These are phyloP conservation scores for Abrus pulchellus DNA, from an alignment of 306 rosid species.

Conservation along the genomic window DNA sequence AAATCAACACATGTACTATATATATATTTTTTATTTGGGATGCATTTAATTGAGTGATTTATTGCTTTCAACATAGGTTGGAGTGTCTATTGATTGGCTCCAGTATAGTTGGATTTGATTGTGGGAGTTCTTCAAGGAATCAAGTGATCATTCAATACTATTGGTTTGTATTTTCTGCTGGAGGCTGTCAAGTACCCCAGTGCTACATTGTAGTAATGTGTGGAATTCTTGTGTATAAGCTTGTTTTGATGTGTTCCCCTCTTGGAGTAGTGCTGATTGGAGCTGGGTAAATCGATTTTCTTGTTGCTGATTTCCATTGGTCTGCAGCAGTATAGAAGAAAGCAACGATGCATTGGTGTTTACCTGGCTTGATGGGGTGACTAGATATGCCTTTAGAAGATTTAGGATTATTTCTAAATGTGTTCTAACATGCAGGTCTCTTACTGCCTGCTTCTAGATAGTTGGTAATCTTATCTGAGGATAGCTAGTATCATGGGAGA, in stretches of 20 bases:
- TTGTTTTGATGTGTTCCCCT: slow-evolving; percentile 73
- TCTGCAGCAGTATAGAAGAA: slow-evolving; percentile 81
- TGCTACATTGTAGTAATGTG: slow-evolving; percentile 61
- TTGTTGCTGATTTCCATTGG: slow-evolving; percentile 81
- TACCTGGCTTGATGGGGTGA: slow-evolving; percentile 77
- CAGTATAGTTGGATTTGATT: slow-evolving; percentile 83
- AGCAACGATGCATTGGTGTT: slow-evolving; percentile 73
- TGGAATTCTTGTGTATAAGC: slow-evolving; percentile 67
- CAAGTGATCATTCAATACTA: slow-evolving; percentile 71
- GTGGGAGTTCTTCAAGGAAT: slow-evolving; percentile 73
- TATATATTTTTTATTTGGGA: slow-evolving; percentile 52
- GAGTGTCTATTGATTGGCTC: slow-evolving; percentile 66
- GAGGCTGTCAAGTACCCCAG: slow-evolving; percentile 73
- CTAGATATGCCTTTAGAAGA: slow-evolving; percentile 64
- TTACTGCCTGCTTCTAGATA: slow-evolving; percentile 60
- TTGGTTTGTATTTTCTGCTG: slow-evolving; percentile 63
- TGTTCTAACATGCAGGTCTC: slow-evolving; percentile 78
- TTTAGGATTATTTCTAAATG: slow-evolving; percentile 65
- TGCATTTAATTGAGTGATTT: slow-evolving; percentile 83
- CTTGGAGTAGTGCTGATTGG: slow-evolving; percentile 80
- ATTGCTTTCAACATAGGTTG: slow-evolving; percentile 94
- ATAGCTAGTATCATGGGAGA: slow-evolving; percentile 60
- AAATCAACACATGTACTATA: slow-evolving; percentile 55
- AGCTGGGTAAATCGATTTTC: slow-evolving; percentile 67
- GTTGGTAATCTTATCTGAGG: slow-evolving; percentile 49